phyloP scores from a whole-genome alignment of 192 early-diverging fungal species.

The Funneliformis geosporum region DNA sequence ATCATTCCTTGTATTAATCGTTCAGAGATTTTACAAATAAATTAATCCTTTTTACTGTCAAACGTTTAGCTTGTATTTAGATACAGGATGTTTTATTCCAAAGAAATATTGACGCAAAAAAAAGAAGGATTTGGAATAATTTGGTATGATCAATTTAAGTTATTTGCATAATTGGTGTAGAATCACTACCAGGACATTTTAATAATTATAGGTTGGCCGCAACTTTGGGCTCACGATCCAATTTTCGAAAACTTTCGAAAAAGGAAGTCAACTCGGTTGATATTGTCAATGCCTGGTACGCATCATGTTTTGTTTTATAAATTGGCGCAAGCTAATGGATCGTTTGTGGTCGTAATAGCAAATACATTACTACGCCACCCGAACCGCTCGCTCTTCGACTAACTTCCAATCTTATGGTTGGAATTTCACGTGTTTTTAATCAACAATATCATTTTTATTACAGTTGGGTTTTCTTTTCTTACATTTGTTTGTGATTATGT shows the following conservation, averaged over 20 bases:
- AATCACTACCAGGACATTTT: neutral
- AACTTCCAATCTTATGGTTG: conserved; percentile 62
- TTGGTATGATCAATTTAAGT: conserved; percentile 38
- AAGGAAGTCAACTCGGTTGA: conserved; percentile 58
- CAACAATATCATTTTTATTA: conserved; percentile 61
- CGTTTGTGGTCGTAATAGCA: conserved; percentile 14
- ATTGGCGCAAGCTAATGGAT: neutral
- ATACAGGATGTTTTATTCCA: conserved; percentile 56
- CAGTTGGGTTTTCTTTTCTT: conserved; percentile 34
- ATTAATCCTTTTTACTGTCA: neutral
- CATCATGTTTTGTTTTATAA: neutral
- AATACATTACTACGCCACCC: conserved; percentile 44
- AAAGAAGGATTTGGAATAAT: conserved; percentile 52
- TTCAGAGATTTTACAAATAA: too few relatives aligned
- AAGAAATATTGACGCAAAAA: conserved; percentile 56
- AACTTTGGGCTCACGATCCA: conserved; percentile 51
- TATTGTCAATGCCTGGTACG: conserved; percentile 52
- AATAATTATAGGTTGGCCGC: conserved; percentile 50
- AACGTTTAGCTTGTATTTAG: neutral
- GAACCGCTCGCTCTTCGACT: conserved; percentile 60
- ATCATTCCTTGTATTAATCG: too few relatives aligned
- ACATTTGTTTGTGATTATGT: neutral
- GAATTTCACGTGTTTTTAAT: conserved; percentile 52
- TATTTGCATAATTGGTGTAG: neutral
- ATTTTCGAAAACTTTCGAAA: conserved; percentile 54